phyloP scores from a whole-genome alignment of 176 grass and related monocot genomes.

The Coix lacrymajobi region DNA sequence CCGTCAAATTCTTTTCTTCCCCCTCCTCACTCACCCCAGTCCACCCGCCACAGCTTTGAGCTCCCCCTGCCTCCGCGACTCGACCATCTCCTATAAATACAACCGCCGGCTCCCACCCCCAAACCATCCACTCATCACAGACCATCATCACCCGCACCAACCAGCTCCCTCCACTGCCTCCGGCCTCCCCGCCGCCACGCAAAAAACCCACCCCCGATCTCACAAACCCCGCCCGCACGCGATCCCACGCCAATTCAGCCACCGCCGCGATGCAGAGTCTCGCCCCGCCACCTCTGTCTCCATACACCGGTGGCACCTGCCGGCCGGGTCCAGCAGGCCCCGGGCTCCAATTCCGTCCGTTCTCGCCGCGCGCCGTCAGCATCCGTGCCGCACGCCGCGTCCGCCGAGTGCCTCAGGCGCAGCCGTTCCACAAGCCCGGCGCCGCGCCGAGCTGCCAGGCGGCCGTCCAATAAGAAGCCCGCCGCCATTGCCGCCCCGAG shows the following conservation, averaged over 20 bases:
- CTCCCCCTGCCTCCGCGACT: not conserved
- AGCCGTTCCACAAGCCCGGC: not conserved
- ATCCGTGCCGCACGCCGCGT: not conserved
- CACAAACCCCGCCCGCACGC: not conserved
- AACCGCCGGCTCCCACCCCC: not conserved
- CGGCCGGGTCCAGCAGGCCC: not conserved
- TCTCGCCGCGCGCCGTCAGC: conserved; percentile 29
- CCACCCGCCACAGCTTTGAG: not conserved
- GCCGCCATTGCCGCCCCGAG: conserved; percentile 34
- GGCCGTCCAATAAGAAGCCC: not conserved
- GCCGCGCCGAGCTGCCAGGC: not conserved
- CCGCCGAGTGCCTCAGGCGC: not conserved
- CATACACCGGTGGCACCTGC: conserved; percentile 30
- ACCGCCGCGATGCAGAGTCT: conserved; percentile 24
- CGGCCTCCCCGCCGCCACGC: not conserved
- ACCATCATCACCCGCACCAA: not conserved
- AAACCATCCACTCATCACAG: not conserved
- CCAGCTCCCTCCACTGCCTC: not conserved
- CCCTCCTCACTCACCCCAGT: not conserved
- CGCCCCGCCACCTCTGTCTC: conserved; percentile 19
- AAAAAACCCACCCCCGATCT: not conserved
- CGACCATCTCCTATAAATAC: conserved; percentile 58
- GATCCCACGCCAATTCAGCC: not conserved
- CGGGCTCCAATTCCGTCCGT: conserved; percentile 1
- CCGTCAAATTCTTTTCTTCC: not conserved